Evolutionary conservation across 768 basidiomycete genomes (phyloP).

Genomic region (Cystobasidium tubakii): DNA sequence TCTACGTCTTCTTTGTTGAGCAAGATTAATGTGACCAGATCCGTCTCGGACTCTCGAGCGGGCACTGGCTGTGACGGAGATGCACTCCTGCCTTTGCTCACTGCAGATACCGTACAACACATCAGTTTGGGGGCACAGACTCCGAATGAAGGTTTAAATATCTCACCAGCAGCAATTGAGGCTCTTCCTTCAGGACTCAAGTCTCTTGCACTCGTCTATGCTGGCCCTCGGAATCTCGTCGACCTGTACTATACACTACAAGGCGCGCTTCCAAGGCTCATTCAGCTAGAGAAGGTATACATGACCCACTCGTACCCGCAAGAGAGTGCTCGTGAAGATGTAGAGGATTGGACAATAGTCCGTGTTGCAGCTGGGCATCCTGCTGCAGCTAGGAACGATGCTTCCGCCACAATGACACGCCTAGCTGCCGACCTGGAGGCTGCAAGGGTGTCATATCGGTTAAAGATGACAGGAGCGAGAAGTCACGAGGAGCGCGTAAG

Average conservation of each 20-base stretch:
- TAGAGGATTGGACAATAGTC: background rate
- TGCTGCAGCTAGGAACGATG: background rate
- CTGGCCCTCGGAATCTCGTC: background rate
- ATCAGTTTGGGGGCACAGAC: background rate
- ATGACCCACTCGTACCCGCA: background rate
- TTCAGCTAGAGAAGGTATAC: background rate
- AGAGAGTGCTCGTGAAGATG: background rate
- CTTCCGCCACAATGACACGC: background rate
- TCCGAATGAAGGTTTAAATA: background rate
- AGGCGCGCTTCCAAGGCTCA: background rate
- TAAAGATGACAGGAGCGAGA: background rate
- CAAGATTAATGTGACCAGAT: background rate
- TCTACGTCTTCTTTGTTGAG: background rate
- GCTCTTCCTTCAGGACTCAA: background rate
- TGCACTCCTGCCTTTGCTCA: background rate
- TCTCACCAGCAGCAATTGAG: background rate
- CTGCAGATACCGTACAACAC: background rate
- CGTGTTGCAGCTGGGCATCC: background rate
- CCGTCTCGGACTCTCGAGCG: background rate
- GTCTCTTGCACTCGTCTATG: background rate
- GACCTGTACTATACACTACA: background rate
- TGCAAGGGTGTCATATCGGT: background rate
- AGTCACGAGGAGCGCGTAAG: background rate
- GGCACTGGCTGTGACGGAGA: background rate
- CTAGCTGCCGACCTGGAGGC: background rate